Conservation (phyloP, 192 early-diverging fungal genomes). For the Gonapodya prolifera region DNA sequence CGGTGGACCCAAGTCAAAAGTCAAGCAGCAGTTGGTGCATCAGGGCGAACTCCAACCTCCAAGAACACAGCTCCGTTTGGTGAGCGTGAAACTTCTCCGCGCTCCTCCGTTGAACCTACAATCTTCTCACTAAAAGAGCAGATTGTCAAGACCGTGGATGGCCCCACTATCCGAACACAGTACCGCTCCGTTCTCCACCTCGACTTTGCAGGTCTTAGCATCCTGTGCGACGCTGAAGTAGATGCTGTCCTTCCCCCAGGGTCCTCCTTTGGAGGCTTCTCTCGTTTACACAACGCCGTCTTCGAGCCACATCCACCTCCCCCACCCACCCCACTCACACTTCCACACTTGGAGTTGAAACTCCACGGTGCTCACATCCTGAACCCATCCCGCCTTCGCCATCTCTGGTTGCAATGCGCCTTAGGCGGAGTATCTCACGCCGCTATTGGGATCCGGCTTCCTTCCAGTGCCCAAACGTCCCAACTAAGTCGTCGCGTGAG, state of each 20-base stretch:
- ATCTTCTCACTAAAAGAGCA: no score
- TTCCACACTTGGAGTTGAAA: background rate
- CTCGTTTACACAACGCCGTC: background rate
- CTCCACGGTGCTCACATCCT: background rate
- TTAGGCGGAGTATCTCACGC: background rate
- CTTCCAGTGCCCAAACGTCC: background rate
- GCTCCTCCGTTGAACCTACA: no score
- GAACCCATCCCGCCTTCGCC: background rate
- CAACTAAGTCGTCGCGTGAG: no score
- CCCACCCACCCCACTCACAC: background rate
- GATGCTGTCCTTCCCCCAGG: background rate
- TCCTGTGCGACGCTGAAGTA: background rate
- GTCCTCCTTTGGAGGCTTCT: background rate
- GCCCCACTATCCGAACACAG: background rate
- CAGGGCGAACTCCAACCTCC: no score
- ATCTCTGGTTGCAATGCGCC: background rate
- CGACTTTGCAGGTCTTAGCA: background rate
- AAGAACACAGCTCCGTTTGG: no score
- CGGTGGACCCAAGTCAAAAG: no score
- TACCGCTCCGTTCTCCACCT: background rate
- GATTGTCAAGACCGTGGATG: background rate
- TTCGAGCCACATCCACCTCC: background rate
- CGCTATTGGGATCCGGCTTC: background rate
- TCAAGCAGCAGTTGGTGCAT: no score
- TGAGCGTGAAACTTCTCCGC: no score